Evolutionary conservation across 2,329 filamentous ascomycete species (phyloP).

Genomic region (Aspergillus awamori): DNA sequence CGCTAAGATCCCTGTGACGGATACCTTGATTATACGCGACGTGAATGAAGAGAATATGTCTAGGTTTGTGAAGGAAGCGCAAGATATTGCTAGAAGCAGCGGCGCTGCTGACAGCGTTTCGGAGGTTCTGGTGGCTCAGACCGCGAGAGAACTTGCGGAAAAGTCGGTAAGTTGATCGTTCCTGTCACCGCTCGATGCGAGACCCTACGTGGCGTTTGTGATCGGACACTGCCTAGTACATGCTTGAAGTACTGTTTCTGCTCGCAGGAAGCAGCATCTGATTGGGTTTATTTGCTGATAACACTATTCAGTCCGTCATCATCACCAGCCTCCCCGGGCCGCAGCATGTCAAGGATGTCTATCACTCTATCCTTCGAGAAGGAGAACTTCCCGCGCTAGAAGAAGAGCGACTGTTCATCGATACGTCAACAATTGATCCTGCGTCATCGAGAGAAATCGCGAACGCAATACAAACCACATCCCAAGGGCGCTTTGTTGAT

Average conservation of each 20-base stretch:
- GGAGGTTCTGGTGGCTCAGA: slow-evolving; percentile 59
- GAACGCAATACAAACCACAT: slow-evolving; percentile 65
- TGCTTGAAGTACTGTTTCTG: background rate
- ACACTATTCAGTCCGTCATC: slow-evolving; percentile 68
- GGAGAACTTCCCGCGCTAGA: slow-evolving; percentile 54
- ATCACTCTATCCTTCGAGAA: slow-evolving; percentile 70
- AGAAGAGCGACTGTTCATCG: slow-evolving; percentile 79
- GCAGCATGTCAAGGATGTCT: slow-evolving; percentile 82
- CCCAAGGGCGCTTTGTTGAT: slow-evolving; percentile 80
- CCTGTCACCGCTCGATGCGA: background rate
- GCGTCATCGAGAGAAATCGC: slow-evolving; percentile 79
- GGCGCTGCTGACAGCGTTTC: slow-evolving; percentile 40
- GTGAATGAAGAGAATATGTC: slow-evolving; percentile 61
- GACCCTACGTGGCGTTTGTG: background rate
- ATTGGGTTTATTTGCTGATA: slow-evolving; percentile 12
- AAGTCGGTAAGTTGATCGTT: slow-evolving; percentile 59
- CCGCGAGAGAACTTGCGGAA: slow-evolving; percentile 65
- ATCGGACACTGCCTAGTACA: background rate
- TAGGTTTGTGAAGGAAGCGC: slow-evolving; percentile 60
- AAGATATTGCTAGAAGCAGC: slow-evolving; percentile 33
- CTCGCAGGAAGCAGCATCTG: background rate
- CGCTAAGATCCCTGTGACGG: slow-evolving; percentile 64
- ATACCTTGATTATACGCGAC: slow-evolving; percentile 67
- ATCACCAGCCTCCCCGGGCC: slow-evolving; percentile 90
- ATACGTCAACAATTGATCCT: slow-evolving; percentile 95